A percentile compares a stretch with the other conserved stretches of the same genome.
Conservation (phyloP, 441 rosid genomes). For the Erodium trifolium region DNA sequence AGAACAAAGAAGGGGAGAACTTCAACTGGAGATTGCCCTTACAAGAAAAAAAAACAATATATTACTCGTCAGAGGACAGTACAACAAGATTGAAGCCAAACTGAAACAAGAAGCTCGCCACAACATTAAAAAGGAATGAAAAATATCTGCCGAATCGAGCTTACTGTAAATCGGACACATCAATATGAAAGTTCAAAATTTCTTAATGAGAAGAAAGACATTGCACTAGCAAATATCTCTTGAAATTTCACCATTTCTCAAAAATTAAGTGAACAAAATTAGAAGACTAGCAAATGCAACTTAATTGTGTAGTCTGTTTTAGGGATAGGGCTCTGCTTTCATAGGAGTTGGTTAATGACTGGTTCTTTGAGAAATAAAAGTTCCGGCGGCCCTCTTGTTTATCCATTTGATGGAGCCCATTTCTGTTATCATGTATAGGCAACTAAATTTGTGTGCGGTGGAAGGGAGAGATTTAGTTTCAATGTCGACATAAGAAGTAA, state of each 20-base stretch:
- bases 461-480: neutral
- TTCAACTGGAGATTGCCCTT: constrained; percentile 36
- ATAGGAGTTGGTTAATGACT: neutral
- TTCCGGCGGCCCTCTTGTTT: neutral
- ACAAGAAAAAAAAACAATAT: constrained; percentile 14
- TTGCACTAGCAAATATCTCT: neutral
- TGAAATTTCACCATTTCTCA: neutral
- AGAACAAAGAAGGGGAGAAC: constrained; percentile 38
- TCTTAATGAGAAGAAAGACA: neutral
- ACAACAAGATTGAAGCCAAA: neutral
- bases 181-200: neutral
- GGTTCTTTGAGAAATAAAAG: neutral
- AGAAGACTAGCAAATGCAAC: constrained; percentile 1
- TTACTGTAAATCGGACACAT: neutral
- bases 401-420: neutral
- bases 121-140: neutral
- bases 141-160: neutral
- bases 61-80: constrained; percentile 21
- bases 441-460: neutral
- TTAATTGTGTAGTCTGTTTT: neutral
- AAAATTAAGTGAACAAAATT: neutral
- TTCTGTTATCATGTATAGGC: too few species aligned
- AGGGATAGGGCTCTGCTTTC: neutral
- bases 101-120: neutral
- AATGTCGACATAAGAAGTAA: neutral